A percentile compares a stretch with the other conserved stretches of the same genome.
These are phyloP conservation scores for Capronia americana DNA, from an alignment of 2,329 filamentous ascomycete species.

Conservation along the genomic window DNA sequence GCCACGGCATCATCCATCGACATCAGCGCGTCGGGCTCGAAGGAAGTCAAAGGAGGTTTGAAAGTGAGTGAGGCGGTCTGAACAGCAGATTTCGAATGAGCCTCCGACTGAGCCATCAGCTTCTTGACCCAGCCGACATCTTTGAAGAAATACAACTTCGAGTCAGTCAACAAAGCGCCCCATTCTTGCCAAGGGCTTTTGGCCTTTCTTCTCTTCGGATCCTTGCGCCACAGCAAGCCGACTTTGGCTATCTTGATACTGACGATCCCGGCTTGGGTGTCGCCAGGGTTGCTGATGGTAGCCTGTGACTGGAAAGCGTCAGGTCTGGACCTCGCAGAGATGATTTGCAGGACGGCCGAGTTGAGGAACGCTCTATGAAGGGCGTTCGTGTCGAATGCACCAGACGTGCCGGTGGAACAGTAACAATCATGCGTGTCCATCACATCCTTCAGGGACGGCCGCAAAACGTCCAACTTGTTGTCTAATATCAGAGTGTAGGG, in stretches of 20 bases:
- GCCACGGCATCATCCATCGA: constrained; percentile 93
- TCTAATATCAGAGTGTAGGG: constrained; percentile 95
- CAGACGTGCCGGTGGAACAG: constrained; percentile 78
- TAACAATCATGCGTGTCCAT: constrained; percentile 93
- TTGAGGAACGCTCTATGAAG: constrained; percentile 89
- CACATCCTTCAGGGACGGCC: constrained; percentile 87
- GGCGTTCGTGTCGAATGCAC: constrained; percentile 77
- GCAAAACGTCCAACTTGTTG: constrained; percentile 78
- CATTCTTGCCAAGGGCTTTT: constrained; percentile 98
- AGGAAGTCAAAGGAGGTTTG: constrained; percentile 85
- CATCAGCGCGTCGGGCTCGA: constrained; percentile 92
- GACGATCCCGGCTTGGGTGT: constrained; percentile 89
- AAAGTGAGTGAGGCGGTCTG: constrained; percentile 82
- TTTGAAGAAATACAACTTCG: constrained; percentile 94
- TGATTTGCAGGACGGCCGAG: constrained; percentile 90
- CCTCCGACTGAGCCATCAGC: constrained; percentile 85
- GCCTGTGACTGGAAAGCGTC: constrained; percentile 94
- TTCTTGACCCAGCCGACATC: constrained; percentile 92
- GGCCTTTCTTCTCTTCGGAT: constrained; percentile 89
- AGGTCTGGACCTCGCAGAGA: constrained; percentile 89
- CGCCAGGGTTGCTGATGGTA: constrained; percentile 80
- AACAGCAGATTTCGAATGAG: constrained; percentile 77
- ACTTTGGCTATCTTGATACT: constrained; percentile 98
- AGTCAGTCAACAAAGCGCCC: constrained; percentile 95
- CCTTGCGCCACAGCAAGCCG: constrained; percentile 92